These are phyloP conservation scores for Suillus subluteus DNA, from an alignment of 768 basidiomycete genomes.

Conservation along the genomic window DNA sequence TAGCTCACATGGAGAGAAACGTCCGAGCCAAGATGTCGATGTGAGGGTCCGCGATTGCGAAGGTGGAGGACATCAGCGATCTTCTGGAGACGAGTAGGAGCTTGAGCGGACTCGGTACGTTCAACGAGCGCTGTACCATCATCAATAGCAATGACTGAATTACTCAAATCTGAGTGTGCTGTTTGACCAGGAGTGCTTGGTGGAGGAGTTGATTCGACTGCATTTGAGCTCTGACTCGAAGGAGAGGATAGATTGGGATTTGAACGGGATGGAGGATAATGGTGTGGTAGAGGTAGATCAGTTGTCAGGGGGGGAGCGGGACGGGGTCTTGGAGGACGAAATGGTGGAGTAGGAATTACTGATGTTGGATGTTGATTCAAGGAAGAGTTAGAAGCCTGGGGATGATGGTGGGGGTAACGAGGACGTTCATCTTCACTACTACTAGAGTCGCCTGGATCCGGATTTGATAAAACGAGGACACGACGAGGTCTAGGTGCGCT, in stretches of 20 bases:
- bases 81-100: slow-evolving; percentile 36
- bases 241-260: slow-evolving; percentile 71
- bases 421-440: slow-evolving; percentile 41
- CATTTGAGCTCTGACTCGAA: slow-evolving; percentile 64
- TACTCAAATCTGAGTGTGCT: slow-evolving; percentile 44
- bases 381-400: slow-evolving; percentile 30
- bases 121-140: slow-evolving; percentile 37
- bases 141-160: slow-evolving; percentile 41
- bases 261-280: slow-evolving; percentile 41
- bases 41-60: slow-evolving; percentile 32
- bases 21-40: slow-evolving; percentile 23
- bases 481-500: slow-evolving; percentile 38
- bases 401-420: slow-evolving; percentile 16
- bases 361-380: slow-evolving; percentile 30
- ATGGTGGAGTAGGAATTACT: slow-evolving; percentile 23
- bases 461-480: slow-evolving; percentile 64
- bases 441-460: slow-evolving; percentile 51
- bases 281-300: slow-evolving; percentile 38
- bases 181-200: slow-evolving; percentile 64
- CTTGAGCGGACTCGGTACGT: slow-evolving; percentile 31
- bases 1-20: slow-evolving; percentile 26
- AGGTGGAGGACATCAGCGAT: slow-evolving; percentile 29
- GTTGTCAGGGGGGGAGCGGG: slow-evolving; percentile 41
- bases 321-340: slow-evolving; percentile 23
- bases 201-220: slow-evolving; percentile 70